Base-by-base conservation (phyloP, 352 stramenopile genomes). In the Phytophthora syringae region DNA sequence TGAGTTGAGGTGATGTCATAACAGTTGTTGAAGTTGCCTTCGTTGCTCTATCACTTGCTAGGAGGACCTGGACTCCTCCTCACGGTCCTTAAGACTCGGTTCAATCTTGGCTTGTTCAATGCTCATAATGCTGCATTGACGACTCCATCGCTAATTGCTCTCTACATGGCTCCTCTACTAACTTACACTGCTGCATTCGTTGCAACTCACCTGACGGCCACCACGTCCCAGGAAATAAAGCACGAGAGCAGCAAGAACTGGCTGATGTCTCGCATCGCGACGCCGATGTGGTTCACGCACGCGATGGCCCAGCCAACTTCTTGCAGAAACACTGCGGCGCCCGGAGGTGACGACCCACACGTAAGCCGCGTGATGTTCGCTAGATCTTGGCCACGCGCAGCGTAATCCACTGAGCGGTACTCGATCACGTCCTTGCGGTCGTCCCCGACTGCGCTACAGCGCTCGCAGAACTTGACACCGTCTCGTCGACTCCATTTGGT, bases 321-420 rank as follows among this genome's bases (percentile, higher is more conserved):
- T 34, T 89, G 77, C 0, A 85, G 50, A 37, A 88, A 82, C 1
- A 77, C 77, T 5, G 58, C 79, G 36, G 72, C 74, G 28, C 79
- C 79, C 21, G 79, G 56, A 5, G 75, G 68, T 1, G 66, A 48
- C 21, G 76, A 67, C 0, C 67, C 72, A 54, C 62, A 62, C 49
- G 60, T n/a, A 75, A 18, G 18, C 63, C 54, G 57, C 7, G 54
- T 64, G 16, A 71, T 63, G 32, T 52, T 67, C 4, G 54, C 42
- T 22, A 61, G 62, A 13, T 64, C 53, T 28, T 79, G 80, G 10
- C 69, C 65, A 25, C 76, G 62, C 61, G 68, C 59, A 7, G 65
- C 59, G 32, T 84, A 84, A 28, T 80, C 66, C 48, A 81, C 69
- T 3, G 53, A 60, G 27, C 75, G 61, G 37, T 82, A 80, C 11